phyloP scores from a whole-genome alignment of 495 filamentous ascomycete genomes.

The Friedmanniomyces endolithicus region DNA sequence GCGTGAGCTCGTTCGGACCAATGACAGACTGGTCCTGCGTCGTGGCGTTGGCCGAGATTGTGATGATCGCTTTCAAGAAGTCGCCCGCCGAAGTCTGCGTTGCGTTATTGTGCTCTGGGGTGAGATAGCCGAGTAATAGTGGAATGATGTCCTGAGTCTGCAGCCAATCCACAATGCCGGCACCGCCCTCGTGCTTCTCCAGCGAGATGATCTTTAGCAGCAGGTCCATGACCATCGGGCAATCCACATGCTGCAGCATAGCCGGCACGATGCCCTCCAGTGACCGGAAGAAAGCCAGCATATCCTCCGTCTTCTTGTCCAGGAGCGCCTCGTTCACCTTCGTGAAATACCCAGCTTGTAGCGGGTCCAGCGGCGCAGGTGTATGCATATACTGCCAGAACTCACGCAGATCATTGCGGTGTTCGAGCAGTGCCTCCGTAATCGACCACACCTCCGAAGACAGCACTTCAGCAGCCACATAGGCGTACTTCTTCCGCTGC shows the following conservation, averaged over 20 bases:
- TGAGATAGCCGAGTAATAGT: conserved; percentile 72
- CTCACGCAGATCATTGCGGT: conserved; percentile 56
- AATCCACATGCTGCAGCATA: conserved; percentile 90
- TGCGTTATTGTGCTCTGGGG: conserved; percentile 64
- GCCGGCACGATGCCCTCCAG: conserved; percentile 67
- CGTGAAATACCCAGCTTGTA: conserved; percentile 95
- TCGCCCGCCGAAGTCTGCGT: conserved; percentile 96
- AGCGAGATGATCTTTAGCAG: conserved; percentile 94
- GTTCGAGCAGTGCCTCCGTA: conserved; percentile 80
- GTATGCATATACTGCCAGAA: conserved; percentile 88
- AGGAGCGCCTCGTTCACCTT: conserved; percentile 95
- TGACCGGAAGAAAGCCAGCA: conserved; percentile 77
- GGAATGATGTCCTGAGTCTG: conserved; percentile 86
- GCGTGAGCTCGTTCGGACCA: conserved; percentile 89
- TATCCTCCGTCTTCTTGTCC: conserved; percentile 94
- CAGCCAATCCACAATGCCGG: conserved; percentile 96
- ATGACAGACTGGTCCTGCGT: conserved; percentile 97
- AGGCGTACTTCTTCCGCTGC: conserved; percentile 79
- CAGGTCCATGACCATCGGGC: conserved; percentile 97
- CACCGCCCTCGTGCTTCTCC: conserved; percentile 81
- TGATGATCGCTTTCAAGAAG: conserved; percentile 97
- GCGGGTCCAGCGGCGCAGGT: conserved; percentile 67
- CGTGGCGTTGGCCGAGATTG: conserved; percentile 94
- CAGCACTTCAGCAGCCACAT: conserved; percentile 80
- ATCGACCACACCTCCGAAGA: conserved; percentile 96